Evolutionary conservation across 345 rosid species (phyloP).

Genomic region (Linum usitatissimum): DNA sequence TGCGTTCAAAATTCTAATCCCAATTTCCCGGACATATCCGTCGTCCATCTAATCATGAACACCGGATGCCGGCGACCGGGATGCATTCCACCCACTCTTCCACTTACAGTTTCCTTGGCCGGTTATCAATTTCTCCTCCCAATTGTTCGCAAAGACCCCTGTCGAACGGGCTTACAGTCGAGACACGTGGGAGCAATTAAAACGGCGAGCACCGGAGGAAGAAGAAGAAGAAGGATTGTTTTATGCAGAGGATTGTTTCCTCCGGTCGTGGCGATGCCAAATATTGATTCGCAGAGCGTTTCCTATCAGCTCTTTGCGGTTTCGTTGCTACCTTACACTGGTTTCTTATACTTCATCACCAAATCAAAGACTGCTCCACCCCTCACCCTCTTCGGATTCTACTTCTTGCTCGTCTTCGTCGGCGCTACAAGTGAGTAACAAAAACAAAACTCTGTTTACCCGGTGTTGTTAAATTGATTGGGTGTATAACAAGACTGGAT

Average conservation of each 20-base stretch:
- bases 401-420: conserved; percentile 81
- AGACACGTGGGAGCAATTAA: conserved; percentile 9
- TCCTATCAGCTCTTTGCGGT: conserved; percentile 71
- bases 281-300: conserved; percentile 63
- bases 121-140: conserved; percentile 17
- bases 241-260: conserved; percentile 37
- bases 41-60: conserved; percentile 7
- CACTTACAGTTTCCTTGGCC: conserved; percentile 9
- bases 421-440: conserved; percentile 71
- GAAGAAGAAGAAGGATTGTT: conserved; percentile 20
- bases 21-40: neutral
- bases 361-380: conserved; percentile 75
- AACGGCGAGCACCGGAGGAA: conserved; percentile 1
- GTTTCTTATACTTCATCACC: conserved; percentile 83
- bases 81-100: conserved; percentile 11
- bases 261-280: conserved; percentile 82
- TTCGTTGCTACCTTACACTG: conserved; percentile 75
- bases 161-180: conserved; percentile 11
- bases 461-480: too few species aligned
- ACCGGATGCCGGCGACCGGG: conserved; percentile 16
- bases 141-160: conserved; percentile 10
- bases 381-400: conserved; percentile 87
- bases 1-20: neutral
- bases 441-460: neutral
- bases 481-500: neutral